Conservation (phyloP, 208 protist genomes). For the Leishmania guyanensis region DNA sequence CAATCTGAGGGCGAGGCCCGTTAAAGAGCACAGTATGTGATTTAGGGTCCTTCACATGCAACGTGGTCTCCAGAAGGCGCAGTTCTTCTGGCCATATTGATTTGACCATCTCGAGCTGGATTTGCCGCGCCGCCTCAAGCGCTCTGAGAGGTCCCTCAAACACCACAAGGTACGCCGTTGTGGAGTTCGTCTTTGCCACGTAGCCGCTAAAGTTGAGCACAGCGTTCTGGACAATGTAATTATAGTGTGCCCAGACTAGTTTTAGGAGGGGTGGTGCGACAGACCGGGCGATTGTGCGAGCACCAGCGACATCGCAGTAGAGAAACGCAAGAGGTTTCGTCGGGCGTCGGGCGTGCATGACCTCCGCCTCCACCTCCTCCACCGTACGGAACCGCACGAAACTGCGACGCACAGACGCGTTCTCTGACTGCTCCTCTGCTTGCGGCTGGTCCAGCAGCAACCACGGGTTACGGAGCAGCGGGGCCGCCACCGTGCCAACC, state of each 20-base stretch:
- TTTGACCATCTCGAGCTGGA: slow-evolving; percentile 58
- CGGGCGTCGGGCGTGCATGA: slow-evolving; percentile 24
- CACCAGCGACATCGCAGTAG: slow-evolving; percentile 50
- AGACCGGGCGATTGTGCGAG: slow-evolving; percentile 25
- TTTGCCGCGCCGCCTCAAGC: slow-evolving; percentile 62
- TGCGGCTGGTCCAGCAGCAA: slow-evolving; percentile 41
- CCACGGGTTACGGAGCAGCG: slow-evolving; percentile 64
- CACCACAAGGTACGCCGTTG: slow-evolving; percentile 61
- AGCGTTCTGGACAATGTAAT: slow-evolving; percentile 63
- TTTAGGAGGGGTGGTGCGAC: slow-evolving; percentile 32
- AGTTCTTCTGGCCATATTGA: slow-evolving; percentile 63
- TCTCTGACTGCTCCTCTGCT: slow-evolving; percentile 18
- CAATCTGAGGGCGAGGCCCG: slow-evolving; percentile 65
- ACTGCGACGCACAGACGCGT: slow-evolving; percentile 9
- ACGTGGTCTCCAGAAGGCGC: slow-evolving; percentile 52
- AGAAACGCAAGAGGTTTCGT: slow-evolving; percentile 47
- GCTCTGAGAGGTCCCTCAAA: slow-evolving; percentile 49
- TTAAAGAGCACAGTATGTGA: slow-evolving; percentile 63
- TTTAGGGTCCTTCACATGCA: slow-evolving; percentile 61
- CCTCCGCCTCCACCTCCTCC: slow-evolving; percentile 27
- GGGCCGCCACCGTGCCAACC: slow-evolving; percentile 1
- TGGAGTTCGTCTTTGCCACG: slow-evolving; percentile 65
- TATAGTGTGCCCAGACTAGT: slow-evolving; percentile 65
- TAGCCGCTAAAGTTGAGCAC: slow-evolving; percentile 49
- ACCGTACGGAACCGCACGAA: slow-evolving; percentile 26